phyloP scores from a whole-genome alignment of 225 moss, liverwort and hornwort genomes.

The Marchantia polymorpha region DNA sequence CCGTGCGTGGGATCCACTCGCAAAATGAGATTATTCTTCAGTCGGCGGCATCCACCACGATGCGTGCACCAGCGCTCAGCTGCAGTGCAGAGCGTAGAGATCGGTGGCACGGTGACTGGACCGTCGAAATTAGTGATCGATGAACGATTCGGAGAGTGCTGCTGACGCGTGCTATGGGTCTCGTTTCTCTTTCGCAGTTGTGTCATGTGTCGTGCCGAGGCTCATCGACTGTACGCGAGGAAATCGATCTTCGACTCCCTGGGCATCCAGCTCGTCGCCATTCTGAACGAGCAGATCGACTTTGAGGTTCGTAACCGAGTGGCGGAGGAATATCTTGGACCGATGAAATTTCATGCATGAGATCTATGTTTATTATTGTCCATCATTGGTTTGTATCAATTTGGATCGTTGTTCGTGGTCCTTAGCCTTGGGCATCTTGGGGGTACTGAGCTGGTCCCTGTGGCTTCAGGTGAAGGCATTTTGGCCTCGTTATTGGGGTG shows the following conservation, averaged over 20 bases:
- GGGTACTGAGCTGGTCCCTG: background rate
- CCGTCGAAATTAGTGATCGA: background rate
- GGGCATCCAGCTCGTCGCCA: constrained; percentile 72
- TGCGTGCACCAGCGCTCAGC: no score
- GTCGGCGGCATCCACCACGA: no score
- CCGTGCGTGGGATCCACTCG: no score
- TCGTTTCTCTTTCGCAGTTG: constrained; percentile 42
- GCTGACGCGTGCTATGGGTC: background rate
- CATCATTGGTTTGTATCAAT: background rate
- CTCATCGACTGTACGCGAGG: constrained; percentile 72
- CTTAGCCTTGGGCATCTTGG: background rate
- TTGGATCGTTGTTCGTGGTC: background rate
- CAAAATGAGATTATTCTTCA: no score
- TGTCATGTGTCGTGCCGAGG: constrained; percentile 93
- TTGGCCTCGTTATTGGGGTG: constrained; percentile 93
- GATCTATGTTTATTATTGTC: background rate
- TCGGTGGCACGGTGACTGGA: background rate
- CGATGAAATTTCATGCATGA: background rate
- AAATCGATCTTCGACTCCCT: constrained; percentile 85
- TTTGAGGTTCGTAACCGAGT: constrained; percentile 47
- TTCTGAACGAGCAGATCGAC: constrained; percentile 75
- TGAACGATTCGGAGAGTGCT: background rate
- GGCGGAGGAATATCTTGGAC: background rate
- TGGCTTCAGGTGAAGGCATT: constrained; percentile 52
- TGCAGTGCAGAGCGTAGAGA: no score